Evolutionary conservation across 345 rosid species (phyloP).

Genomic region (Arabidopsis thaliana): DNA sequence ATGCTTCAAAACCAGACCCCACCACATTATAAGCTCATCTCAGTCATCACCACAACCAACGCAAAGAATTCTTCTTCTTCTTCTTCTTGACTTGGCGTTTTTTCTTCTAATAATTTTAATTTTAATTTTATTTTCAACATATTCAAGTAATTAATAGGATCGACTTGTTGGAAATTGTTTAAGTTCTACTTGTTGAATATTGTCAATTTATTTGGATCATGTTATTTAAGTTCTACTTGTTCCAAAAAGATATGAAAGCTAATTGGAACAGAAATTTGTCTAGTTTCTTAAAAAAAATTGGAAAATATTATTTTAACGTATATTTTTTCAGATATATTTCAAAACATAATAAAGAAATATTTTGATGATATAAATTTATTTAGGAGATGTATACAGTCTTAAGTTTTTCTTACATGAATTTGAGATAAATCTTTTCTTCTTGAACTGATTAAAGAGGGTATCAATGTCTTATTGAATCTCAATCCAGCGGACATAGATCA

Average conservation of each 20-base stretch:
- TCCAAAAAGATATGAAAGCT: not conserved
- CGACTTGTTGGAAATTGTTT: not conserved
- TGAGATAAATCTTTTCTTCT: not conserved
- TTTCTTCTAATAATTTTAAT: not conserved
- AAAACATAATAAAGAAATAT: not conserved
- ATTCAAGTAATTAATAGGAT: not conserved
- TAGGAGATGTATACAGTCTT: not conserved
- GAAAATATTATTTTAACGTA: not conserved
- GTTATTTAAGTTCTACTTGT: too few relatives aligned
- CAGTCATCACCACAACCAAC: slow-evolving; percentile 32
- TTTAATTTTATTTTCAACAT: not conserved
- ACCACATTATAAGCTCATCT: slow-evolving; percentile 27
- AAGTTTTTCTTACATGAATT: slow-evolving; percentile 2
- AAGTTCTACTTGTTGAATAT: too few relatives aligned
- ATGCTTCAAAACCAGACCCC: slow-evolving; percentile 19
- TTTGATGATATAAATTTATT: not conserved
- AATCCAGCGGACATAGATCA: slow-evolving; percentile 4
- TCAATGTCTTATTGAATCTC: slow-evolving; percentile 2
- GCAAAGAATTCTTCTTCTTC: slow-evolving; percentile 4
- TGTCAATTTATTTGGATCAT: too few relatives aligned
- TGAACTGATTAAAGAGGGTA: not conserved
- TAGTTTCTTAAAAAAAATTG: not conserved
- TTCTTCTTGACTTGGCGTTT: not conserved
- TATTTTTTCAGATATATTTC: not conserved
- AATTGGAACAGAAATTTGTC: not conserved